These are phyloP conservation scores for Hanseniaspora hatyaiensis DNA, from an alignment of 805 yeast genomes.

Conservation along the genomic window DNA sequence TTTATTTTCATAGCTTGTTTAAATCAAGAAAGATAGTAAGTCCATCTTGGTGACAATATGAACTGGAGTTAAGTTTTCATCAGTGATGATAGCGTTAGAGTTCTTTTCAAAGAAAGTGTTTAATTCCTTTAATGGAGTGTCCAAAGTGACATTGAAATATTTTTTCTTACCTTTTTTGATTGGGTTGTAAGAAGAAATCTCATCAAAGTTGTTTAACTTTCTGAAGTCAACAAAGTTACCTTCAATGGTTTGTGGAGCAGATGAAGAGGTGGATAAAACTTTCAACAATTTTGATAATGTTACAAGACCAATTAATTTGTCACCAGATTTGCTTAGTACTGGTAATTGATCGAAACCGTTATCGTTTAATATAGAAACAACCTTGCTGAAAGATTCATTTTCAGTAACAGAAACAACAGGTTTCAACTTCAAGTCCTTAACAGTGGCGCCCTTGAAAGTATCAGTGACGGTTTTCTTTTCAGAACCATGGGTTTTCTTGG, in stretches of 20 bases:
- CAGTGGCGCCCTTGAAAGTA: slow-evolving; percentile 44
- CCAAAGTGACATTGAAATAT: slow-evolving; percentile 53
- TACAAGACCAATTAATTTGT: slow-evolving; percentile 57
- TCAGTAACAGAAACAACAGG: slow-evolving; percentile 68
- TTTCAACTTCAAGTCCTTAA: slow-evolving; percentile 57
- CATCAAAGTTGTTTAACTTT: slow-evolving; percentile 48
- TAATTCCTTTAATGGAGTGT: slow-evolving; percentile 54
- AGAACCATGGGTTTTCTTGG: slow-evolving; percentile 18
- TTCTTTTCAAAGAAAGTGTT: slow-evolving; percentile 73
- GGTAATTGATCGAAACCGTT: slow-evolving; percentile 82
- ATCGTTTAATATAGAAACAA: slow-evolving; percentile 55
- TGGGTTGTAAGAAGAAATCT: slow-evolving; percentile 51
- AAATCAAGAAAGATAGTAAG: slow-evolving; percentile 43
- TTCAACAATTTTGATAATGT: slow-evolving; percentile 65
- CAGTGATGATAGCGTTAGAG: slow-evolving; percentile 75
- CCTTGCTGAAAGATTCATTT: slow-evolving; percentile 48
- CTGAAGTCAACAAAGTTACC: slow-evolving; percentile 56
- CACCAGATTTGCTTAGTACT: slow-evolving; percentile 44
- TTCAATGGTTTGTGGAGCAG: slow-evolving; percentile 43
- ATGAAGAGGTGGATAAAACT: slow-evolving; percentile 49
- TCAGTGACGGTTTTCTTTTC: slow-evolving; percentile 31
- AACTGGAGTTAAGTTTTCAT: slow-evolving; percentile 54
- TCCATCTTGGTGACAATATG: slow-evolving; percentile 85
- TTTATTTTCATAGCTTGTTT: slow-evolving; percentile 2
- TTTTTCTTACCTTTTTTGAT: slow-evolving; percentile 52